Evolutionary conservation across 805 yeast genomes (phyloP).

Genomic region (Sungouiella blattae): DNA sequence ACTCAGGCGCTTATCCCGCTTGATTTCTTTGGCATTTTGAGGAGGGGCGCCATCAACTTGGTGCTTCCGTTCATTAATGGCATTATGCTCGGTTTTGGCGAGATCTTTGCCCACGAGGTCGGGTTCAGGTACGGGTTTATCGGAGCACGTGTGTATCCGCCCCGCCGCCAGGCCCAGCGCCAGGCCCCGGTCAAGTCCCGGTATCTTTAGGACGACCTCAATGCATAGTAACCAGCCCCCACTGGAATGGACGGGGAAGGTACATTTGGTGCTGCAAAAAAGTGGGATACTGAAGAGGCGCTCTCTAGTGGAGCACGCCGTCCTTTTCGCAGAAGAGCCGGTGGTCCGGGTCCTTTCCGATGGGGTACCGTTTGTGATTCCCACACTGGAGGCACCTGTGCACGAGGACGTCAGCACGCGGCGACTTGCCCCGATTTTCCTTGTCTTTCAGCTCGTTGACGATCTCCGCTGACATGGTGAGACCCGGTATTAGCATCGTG

Average conservation of each 20-base stretch:
- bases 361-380: constrained; percentile 51
- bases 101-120: constrained; percentile 87
- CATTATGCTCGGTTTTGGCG: constrained; percentile 94
- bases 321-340: constrained; percentile 42
- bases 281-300: too few species aligned
- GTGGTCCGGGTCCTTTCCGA: constrained; percentile 54
- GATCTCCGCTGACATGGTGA: constrained; percentile 35
- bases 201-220: too few species aligned
- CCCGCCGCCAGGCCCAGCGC: constrained; percentile 12
- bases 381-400: constrained; percentile 54
- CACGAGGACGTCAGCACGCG: constrained; percentile 45
- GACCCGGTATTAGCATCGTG: constrained; percentile 47
- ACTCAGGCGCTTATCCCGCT: constrained; percentile 9
- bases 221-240: too few species aligned
- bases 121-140: constrained; percentile 77
- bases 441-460: constrained; percentile 38
- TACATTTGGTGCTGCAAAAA: too few species aligned
- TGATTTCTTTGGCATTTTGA: constrained; percentile 37
- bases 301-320: background rate
- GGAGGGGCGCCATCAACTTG: constrained; percentile 66
- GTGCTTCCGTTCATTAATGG: constrained; percentile 89
- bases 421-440: constrained; percentile 9
- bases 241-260: too few species aligned
- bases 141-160: constrained; percentile 59
- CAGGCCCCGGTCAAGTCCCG: constrained; percentile 1